Base-by-base conservation (phyloP, 2,329 filamentous ascomycete species). In the Byssoonygena ceratinophila region DNA sequence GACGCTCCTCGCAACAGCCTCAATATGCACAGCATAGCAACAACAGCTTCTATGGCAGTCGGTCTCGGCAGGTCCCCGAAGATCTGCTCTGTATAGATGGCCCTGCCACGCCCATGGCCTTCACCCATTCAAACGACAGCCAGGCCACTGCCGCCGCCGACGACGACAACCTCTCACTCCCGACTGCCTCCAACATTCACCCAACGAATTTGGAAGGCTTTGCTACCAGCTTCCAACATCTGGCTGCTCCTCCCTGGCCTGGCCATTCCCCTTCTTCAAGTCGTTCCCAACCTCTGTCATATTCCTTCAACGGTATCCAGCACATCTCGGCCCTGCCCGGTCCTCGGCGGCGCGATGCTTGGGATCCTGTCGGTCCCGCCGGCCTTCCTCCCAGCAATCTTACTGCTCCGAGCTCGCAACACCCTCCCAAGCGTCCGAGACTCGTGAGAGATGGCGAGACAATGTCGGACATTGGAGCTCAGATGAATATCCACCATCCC, bases 41-140 rank as follows among this genome's bases (percentile, higher is more conserved):
- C 34, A 34, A 4, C 12, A 43, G 7, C 18, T 36, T 54, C 34
- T 2, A 43, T 40, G 49, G 45, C 31, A 52, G 57, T 16, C 36
- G 55, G 43, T 52, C 46, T 47, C 65, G 63, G 63, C 56, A 56
- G 12, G 54, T 59, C 22, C 55, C 50, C 45, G 63, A 68, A 56
- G 55, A 64, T 39, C 63, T 68, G 7, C 48, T 51, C 12, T 36
- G 29, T 27, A 51, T 51, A 18, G 20, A 51, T 45, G 40, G 40
- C 11, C 8, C 31, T 7, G 14, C 39, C n/a, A n/a, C 29, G 11
- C 27, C 49, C 29, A 37, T 51, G 40, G 40, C 11, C 6, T 45
- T 29, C 2, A 14, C 49, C 16, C 22, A 27, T 14, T 45, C 40
- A 9, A 36, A 32, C n/a, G 49, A 51, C 16, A 20, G 22, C 29